Conservation (phyloP, 805 yeast genomes). For the Pichia rugopelliculosa region DNA sequence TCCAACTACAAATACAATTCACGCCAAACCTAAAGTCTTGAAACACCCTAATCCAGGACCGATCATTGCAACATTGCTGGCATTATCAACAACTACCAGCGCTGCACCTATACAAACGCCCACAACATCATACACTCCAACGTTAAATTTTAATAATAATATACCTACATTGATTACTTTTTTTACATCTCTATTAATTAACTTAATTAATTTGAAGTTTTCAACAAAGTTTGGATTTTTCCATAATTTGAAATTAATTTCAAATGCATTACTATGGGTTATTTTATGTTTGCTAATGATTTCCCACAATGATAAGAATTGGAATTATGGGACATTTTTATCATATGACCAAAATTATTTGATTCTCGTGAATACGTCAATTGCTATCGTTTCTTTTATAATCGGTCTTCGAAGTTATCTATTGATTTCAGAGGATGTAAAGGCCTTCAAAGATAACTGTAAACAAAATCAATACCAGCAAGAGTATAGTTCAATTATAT, state of each 20-base stretch:
- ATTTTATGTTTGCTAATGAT: not conserved
- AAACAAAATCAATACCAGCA: not conserved
- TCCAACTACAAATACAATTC: not conserved
- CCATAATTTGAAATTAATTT: not conserved
- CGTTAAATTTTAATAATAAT: not conserved
- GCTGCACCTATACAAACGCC: conserved; percentile 12
- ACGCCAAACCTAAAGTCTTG: not conserved
- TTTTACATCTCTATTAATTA: not conserved
- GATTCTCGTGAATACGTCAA: not conserved
- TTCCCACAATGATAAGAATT: not conserved
- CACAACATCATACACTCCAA: not conserved
- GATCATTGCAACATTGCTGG: conserved; percentile 26
- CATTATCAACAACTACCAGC: conserved; percentile 21
- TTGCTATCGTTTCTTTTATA: no score
- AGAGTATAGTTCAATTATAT: not conserved
- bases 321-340: not conserved
- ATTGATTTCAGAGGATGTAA: no score
- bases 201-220: not conserved
- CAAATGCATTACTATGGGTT: not conserved
- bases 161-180: not conserved
- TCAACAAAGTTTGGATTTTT: not conserved
- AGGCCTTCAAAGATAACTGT: no score
- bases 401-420: not conserved
- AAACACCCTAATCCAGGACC: conserved; percentile 19
- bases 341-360: not conserved